Evolutionary conservation across 129 eudicot genomes (phyloP), one percentile per base, ranked within the genome.

Genomic region (Dittrichia graveolens): DNA sequence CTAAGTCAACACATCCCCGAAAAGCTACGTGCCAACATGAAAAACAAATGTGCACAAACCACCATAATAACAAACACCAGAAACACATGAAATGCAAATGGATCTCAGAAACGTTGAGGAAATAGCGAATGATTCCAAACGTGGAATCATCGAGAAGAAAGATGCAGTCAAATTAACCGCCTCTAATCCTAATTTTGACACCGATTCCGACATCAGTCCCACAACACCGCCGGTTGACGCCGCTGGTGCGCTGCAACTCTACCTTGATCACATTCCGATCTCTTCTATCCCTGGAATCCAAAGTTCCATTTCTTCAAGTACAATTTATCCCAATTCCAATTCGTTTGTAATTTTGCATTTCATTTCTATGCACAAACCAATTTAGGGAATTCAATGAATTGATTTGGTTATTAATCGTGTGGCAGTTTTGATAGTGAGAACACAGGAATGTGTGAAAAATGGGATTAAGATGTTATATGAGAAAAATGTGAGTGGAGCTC

Each of bases 201-300:
- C 55, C 67, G 58, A 57, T n/a, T 18, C 66, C 58, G 34, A 44
- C n/a, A 35, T 37, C 42, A 50, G 24, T 50, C 52, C 80, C 6
- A 80, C 75, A 11, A 13, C 66, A 19, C 41, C 63, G 1, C 55
- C 71, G 47, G 68, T 80, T 53, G 80, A 80, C 61, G 37, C 84
- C 31, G 84, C 80, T n/a, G 52, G 55, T 46, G 84, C 84, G 48
- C 80, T 80, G 12, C 84, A 80, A 53, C 72, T 80, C 46, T 75
- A 75, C 61, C 80, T 80, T 59, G 84, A 80, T 69, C 84, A 80
- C 60, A 62, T 80, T 19, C 84, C 84, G 0, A 80, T 80, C 61
- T 80, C 84, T n/a, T 75, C 84, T 42, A 80, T 80, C 52, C 80
- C 80, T 61, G 84, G 80, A 52, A 80, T 80, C 84, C 75, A 61